These are phyloP conservation scores for Chlorophyllum brunneum DNA, from an alignment of 768 basidiomycete species.

Conservation along the genomic window DNA sequence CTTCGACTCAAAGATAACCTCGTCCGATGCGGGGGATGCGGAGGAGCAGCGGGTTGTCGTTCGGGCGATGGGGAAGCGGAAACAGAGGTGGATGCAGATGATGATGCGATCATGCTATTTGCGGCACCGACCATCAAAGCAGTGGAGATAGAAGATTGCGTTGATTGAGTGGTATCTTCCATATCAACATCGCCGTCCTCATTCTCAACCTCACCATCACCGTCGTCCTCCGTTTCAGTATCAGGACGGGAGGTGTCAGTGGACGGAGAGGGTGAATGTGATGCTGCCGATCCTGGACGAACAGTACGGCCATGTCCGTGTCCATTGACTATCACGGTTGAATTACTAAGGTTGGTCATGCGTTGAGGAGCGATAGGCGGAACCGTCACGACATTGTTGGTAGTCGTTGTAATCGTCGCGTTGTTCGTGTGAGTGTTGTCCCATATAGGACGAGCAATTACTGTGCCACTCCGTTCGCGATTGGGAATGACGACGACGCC, in stretches of 20 bases:
- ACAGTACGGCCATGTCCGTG: conserved; percentile 23
- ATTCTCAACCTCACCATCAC: conserved; percentile 60
- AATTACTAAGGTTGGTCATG: conserved; percentile 1
- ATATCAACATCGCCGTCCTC: conserved; percentile 43
- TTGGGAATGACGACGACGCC: conserved; percentile 54
- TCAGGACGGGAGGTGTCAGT: conserved; percentile 56
- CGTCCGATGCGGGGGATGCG: conserved; percentile 18
- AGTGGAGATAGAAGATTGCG: neutral
- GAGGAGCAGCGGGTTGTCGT: conserved; percentile 18
- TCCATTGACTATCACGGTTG: conserved; percentile 5
- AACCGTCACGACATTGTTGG: neutral
- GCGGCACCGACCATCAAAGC: conserved; percentile 16
- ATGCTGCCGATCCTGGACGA: conserved; percentile 19
- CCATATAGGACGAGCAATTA: conserved; percentile 55
- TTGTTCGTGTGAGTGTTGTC: conserved; percentile 12
- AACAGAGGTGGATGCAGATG: conserved; percentile 28
- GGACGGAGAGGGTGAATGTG: conserved; percentile 36
- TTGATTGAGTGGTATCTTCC: conserved; percentile 22
- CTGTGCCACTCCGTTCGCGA: conserved; percentile 72
- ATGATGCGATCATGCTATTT: too few species aligned
- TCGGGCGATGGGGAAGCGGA: conserved; percentile 29
- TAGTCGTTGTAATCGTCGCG: conserved; percentile 13
- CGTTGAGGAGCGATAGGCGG: conserved; percentile 16
- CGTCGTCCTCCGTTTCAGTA: conserved; percentile 79
- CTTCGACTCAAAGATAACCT: conserved; percentile 21